Conservation (phyloP, 2,329 filamentous ascomycete species). For the Ustulina deusta region DNA sequence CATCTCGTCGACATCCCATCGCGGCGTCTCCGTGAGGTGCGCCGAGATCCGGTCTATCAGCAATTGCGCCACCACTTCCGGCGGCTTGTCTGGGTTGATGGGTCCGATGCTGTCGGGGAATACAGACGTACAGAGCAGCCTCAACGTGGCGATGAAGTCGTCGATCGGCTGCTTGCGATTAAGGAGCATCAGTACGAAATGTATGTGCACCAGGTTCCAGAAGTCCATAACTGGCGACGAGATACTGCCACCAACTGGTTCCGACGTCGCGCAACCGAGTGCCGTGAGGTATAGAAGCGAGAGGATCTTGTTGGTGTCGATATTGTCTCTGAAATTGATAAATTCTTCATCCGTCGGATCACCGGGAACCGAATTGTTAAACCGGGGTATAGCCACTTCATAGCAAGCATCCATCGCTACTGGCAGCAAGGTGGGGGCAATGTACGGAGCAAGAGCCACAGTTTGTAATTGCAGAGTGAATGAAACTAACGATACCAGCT, state of each 20-base stretch:
- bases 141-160: conserved; percentile 73
- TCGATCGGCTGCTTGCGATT: conserved; percentile 72
- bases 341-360: conserved; percentile 59
- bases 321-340: conserved; percentile 63
- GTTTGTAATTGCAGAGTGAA: conserved; percentile 74
- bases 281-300: conserved; percentile 73
- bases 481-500: conserved; percentile 73
- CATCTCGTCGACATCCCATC: conserved; percentile 55
- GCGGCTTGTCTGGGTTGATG: conserved; percentile 61
- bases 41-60: conserved; percentile 73
- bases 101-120: conserved; percentile 74
- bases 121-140: conserved; percentile 74
- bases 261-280: conserved; percentile 65
- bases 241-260: conserved; percentile 42
- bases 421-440: conserved; percentile 69
- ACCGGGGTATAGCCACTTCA: conserved; percentile 68
- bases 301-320: conserved; percentile 74
- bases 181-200: conserved; percentile 75
- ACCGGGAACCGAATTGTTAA: conserved; percentile 61
- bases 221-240: conserved; percentile 60
- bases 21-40: conserved; percentile 69
- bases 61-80: conserved; percentile 57
- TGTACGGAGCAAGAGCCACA: conserved; percentile 66
- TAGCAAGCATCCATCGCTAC: conserved; percentile 70
- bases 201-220: conserved; percentile 75